Evolutionary conservation across 345 rosid genomes (phyloP).

Genomic region (Passiflora organensis): DNA sequence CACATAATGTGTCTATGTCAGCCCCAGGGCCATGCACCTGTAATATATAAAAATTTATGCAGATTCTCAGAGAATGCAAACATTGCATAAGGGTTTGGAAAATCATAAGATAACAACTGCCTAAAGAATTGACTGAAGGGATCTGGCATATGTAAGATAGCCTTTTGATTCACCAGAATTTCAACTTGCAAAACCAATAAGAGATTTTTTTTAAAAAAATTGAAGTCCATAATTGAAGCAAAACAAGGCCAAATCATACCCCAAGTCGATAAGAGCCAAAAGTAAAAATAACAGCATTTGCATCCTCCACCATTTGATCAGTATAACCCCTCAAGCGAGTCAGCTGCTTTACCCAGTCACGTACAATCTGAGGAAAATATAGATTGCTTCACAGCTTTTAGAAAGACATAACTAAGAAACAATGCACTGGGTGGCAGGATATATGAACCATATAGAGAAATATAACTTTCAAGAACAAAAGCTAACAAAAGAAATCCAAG

Average conservation of each 20-base stretch:
- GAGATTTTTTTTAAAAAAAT: too few relatives aligned
- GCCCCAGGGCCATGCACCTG: conserved; percentile 96
- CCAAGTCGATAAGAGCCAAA: conserved; percentile 94
- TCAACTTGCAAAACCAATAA: not conserved
- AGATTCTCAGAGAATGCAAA: not conserved
- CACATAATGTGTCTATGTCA: conserved; percentile 84
- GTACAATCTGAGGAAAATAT: conserved; percentile 48
- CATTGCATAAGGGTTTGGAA: not conserved
- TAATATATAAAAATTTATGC: not conserved
- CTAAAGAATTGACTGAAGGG: not conserved
- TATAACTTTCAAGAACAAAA: not conserved
- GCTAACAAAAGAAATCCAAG: not conserved
- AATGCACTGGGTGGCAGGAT: not conserved
- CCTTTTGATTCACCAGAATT: not conserved
- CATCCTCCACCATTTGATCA: conserved; percentile 92
- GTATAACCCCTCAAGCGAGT: conserved; percentile 65
- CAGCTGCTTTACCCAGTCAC: conserved; percentile 76
- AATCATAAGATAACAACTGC: not conserved
- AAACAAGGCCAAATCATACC: conserved; percentile 38
- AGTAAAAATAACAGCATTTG: conserved; percentile 82
- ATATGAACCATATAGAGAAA: not conserved
- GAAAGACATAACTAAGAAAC: not conserved
- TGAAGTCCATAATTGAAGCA: not conserved
- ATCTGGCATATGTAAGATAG: not conserved
- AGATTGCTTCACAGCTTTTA: not conserved